phyloP scores from a whole-genome alignment of 805 yeast genomes.

The Hanseniaspora valbyensis region DNA sequence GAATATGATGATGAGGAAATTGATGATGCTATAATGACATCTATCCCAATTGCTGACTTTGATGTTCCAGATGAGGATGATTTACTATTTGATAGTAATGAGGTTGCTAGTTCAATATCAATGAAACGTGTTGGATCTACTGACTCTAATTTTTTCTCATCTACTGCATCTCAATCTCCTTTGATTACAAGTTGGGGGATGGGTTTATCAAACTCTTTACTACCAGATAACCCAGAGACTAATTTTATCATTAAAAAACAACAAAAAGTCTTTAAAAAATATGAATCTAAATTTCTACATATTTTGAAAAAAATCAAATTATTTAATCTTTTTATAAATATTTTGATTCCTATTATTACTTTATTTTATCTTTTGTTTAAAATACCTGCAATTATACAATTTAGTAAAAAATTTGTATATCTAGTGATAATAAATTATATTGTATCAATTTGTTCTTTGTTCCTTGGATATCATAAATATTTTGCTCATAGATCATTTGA shows the following conservation, averaged over 20 bases:
- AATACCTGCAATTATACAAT: slow-evolving; percentile 18
- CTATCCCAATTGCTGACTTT: slow-evolving; percentile 10
- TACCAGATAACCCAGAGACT: not conserved
- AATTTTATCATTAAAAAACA: slow-evolving; percentile 8
- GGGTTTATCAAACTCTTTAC: slow-evolving; percentile 4
- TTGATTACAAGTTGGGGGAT: slow-evolving; percentile 1
- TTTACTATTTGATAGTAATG: not conserved
- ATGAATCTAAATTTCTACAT: slow-evolving; percentile 24
- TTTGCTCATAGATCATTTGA: slow-evolving; percentile 24
- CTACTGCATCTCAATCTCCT: not conserved
- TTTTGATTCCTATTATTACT: slow-evolving; percentile 22
- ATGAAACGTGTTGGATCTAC: not conserved
- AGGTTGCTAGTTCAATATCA: not conserved
- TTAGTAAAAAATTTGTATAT: slow-evolving; percentile 11
- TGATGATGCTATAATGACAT: not conserved
- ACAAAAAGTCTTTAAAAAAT: slow-evolving; percentile 12
- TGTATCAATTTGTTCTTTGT: slow-evolving; percentile 20
- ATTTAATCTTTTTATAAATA: slow-evolving; percentile 22
- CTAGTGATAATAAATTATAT: slow-evolving; percentile 8
- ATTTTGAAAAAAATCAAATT: slow-evolving; percentile 22
- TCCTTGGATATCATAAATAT: slow-evolving; percentile 25
- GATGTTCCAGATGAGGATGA: not conserved
- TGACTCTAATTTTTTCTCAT: not conserved
- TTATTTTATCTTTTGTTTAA: slow-evolving; percentile 21
- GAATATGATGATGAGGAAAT: not conserved